Conservation (phyloP, 2,329 filamentous ascomycete species). For the Cercospora beticola region DNA sequence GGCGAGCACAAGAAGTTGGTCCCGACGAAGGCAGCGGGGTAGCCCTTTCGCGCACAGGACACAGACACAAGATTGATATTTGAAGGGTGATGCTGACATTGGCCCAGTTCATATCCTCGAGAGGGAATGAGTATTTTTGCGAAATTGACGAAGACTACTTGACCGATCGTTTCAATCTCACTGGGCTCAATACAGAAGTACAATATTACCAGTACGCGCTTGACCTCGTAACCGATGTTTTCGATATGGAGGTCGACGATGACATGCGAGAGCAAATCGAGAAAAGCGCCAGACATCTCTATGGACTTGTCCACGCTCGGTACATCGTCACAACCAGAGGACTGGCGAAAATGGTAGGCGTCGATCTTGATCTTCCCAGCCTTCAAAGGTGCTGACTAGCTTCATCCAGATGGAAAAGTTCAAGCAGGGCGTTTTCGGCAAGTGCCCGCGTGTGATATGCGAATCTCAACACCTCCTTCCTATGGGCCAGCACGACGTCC, state of each 20-base stretch:
- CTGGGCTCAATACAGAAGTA: constrained; percentile 93
- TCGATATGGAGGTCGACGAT: constrained; percentile 97
- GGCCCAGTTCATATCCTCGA: constrained; percentile 90
- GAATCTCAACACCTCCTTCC: constrained; percentile 89
- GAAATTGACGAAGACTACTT: constrained; percentile 99
- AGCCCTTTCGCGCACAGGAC: neutral
- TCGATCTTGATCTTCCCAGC: neutral
- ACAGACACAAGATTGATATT: neutral
- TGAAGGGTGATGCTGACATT: constrained; percentile 13
- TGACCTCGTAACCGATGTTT: constrained; percentile 95
- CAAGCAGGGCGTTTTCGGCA: constrained; percentile 96
- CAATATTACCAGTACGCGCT: constrained; percentile 99
- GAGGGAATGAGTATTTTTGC: constrained; percentile 99
- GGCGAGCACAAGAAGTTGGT: neutral
- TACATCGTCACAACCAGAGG: constrained; percentile 97
- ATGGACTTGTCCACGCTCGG: constrained; percentile 90
- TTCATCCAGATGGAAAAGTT: constrained; percentile 84
- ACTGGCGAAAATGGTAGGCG: constrained; percentile 84
- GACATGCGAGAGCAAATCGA: constrained; percentile 98
- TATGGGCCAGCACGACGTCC: constrained; percentile 87
- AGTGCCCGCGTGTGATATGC: constrained; percentile 95
- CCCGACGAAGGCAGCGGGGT: neutral
- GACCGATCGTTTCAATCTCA: constrained; percentile 96
- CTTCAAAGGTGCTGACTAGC: constrained; percentile 8
- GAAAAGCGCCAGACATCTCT: constrained; percentile 92